Evolutionary conservation across 306 rosid species (phyloP), one percentile per base, ranked within the genome.

Genomic region (Begonia peltatifolia): DNA sequence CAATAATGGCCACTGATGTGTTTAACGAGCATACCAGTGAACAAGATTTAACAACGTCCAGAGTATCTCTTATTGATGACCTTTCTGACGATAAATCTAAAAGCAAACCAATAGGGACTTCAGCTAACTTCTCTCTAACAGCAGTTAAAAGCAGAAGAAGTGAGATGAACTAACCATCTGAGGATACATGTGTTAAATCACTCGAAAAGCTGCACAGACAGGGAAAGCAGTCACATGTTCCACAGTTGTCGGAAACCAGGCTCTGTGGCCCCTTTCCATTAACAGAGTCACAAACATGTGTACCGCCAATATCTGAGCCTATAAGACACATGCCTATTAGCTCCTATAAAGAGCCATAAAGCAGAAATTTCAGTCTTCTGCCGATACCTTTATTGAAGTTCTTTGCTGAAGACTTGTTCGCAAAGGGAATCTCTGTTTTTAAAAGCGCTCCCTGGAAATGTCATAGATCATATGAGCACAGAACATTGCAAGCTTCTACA

Each of bases 381-480:
- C 60, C 49, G 69, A 66, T 75, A 81, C 96, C 96, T 82, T 64
- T 73, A 55, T 22, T 49, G 9, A 47, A 53, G 66, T 67, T 71
- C 69, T 65, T 75, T 68, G 64, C 68, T 35, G 59, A 44, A 13
- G 59, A 56, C 67, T 79, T 84, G 61, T 58, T 59, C 10, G 13
- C 49, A 41, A 49, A 62, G 54, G 65, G 47, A 14, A 50, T 71
- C 2, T 73, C 58, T 11, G 78, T 53, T 56, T 66, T 85, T 51
- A 74, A 49, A 41, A 22, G 69, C 66, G 58, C 80, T 53, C 58
- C 79, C 89, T 75, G 47, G 48, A 63, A 15, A 65, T 38, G 57
- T 65, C 41, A 56, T 30, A 7, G 6, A 30, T 30, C 6, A 30
- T 20, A 30, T 30, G 38, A 30, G 38, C 3, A 30, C 8, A 5